Evolutionary conservation across 106 monocot genomes (phyloP), one percentile per base, ranked within the genome.

Genomic region (Dendrobium nobile): DNA sequence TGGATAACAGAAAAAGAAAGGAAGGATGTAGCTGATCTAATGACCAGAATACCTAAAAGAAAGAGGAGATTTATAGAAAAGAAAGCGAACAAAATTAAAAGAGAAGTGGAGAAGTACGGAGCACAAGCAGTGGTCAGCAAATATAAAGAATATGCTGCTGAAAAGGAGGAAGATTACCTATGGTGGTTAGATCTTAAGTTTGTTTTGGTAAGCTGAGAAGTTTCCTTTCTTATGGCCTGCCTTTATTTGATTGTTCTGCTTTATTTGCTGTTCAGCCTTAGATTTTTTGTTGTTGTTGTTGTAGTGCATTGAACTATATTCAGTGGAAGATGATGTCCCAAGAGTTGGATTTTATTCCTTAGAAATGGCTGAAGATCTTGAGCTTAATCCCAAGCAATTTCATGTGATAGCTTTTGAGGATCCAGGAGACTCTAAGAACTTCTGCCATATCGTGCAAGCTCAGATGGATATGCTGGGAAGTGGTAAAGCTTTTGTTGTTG

Each of bases 381-480:
- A 92, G 75, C 78, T 95, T 51, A 80, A 88, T 70, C 94, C 91
- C 31, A 90, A 88, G 88, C 94, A 95, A 54, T 88, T 90, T 84
- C 91, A 95, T 88, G 88, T 95, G 82, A 88, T 95, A 85, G 94
- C 87, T 67, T 95, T 95, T 83, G 90, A 92, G 75, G 90, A 92
- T 87, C 84, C 92, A 70, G 92, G 87, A 77, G 94, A 95, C 73
- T 83, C 88, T 37, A 95, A 92, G 82, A 91, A 90, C 75, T 95
- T 92, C 72, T 92, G 91, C 55, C 87, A 95, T 80, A 95, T 95
- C 72, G 48, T 92, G 33, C 94, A 95, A 79, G 82, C 94, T 73
- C 91, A 95, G 67, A 77, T 92, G 88, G 92, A 95, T 75, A 88
- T 87, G 84, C 68, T 92, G 77, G 91, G 90, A 80, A 90, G 78